Conservation (phyloP, 495 filamentous ascomycete genomes). For the Neurospora tetraspora region DNA sequence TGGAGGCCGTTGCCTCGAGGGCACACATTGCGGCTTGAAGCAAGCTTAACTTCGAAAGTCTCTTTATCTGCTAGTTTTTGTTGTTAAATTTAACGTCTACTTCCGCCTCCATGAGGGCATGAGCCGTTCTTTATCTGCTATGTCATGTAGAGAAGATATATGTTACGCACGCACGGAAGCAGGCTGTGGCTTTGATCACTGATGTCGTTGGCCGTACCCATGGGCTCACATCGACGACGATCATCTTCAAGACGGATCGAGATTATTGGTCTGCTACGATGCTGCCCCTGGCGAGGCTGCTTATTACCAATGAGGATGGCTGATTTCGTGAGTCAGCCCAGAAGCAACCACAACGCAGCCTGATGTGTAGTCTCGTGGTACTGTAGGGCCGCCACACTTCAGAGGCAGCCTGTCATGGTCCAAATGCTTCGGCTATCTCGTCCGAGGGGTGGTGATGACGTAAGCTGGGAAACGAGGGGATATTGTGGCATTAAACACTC, state of each 20-base stretch:
- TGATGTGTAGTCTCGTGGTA: not conserved
- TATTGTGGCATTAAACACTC: not conserved
- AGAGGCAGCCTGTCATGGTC: not conserved
- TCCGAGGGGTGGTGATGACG: not conserved
- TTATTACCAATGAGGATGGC: not conserved
- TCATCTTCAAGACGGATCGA: not conserved
- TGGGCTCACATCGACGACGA: not conserved
- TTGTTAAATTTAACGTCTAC: not conserved
- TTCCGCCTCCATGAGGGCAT: not conserved
- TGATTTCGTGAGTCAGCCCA: not conserved
- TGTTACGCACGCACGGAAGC: not conserved
- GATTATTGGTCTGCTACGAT: not conserved
- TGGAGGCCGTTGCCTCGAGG: not conserved
- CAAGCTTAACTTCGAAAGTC: not conserved
- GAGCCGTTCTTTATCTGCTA: not conserved
- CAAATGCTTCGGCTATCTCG: not conserved
- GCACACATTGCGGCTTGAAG: not conserved
- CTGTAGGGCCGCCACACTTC: not conserved
- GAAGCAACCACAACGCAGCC: not conserved
- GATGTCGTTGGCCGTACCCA: not conserved
- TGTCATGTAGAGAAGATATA: not conserved
- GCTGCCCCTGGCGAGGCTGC: not conserved
- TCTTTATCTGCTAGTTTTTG: not conserved
- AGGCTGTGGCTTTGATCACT: not conserved
- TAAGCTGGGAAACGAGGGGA: slow-evolving; percentile 4